Base-by-base conservation (phyloP, 2,329 filamentous ascomycete species). In the Monilinia polystroma region DNA sequence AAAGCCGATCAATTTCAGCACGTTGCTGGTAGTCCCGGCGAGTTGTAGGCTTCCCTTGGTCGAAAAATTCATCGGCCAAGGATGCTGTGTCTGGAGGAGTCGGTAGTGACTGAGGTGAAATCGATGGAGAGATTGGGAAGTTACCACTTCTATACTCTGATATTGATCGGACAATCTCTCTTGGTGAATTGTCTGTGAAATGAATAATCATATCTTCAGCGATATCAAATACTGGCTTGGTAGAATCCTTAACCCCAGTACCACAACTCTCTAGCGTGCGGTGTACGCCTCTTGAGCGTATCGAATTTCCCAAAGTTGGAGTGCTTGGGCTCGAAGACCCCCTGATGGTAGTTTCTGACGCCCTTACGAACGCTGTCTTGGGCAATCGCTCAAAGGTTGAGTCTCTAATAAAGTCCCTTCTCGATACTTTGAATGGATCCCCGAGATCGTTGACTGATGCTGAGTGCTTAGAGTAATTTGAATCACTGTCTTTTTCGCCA, bases 161-260 rank as follows among this genome's bases (percentile, higher is more conserved):
- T 49, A 65, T 52, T 1, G 81, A 79, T 38, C 77, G 75, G 43
- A 87, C 77, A 20, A 83, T 79, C 1, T 78, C 78, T 29, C 82
- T 80, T 1, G 87, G 74, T 0, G 82, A 72, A 2, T 80, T 80
- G 11, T 81, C 79, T 18, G 80, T 82, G 66, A 88, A 81, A 56
- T 84, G 79, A 32, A 89, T 78, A 2, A 87, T 79, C 1, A 87
- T 73, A 68, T 89, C 83, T 71, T 89, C 87, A 0, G 79, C 72
- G 53, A 85, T 75, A 0, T 83, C 81, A 29, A 89, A 77, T 0
- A 86, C 79, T 0, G 82, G 78, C 45, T 80, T 64, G 52, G 69
- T 75, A n/a, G 63, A 52, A 38, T 47, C 63, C 41, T 68, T 29
- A 2, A 77, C 71, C 8, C 73, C 74, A 1, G 76, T 75, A 71